Conservation (phyloP, 345 rosid genomes). For the Corchorus olitorius region DNA sequence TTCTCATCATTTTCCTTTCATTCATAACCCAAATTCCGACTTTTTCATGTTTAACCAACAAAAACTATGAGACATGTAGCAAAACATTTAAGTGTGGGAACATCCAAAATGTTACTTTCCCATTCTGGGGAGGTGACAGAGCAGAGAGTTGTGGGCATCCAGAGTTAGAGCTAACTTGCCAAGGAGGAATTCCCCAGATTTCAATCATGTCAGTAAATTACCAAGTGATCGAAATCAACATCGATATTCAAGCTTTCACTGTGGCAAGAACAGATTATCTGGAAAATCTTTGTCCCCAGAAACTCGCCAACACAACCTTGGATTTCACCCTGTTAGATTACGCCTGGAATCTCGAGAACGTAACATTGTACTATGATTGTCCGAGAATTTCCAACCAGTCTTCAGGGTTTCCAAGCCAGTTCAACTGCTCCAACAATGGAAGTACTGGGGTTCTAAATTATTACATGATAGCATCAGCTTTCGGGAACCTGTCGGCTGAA, state of each 20-base stretch:
- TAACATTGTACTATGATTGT: conserved; percentile 6
- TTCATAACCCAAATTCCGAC: background rate
- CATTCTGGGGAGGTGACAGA: conserved; percentile 14
- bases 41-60: background rate
- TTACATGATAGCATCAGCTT: conserved; percentile 12
- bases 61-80: background rate
- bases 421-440: conserved; percentile 13
- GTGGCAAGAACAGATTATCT: background rate
- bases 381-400: background rate
- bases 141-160: conserved; percentile 4
- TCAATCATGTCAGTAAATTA: background rate
- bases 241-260: background rate
- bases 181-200: background rate
- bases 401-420: conserved; percentile 15
- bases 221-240: conserved; percentile 9
- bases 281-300: background rate
- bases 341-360: conserved; percentile 6
- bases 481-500: background rate
- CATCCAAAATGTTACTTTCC: background rate
- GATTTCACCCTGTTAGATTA: background rate
- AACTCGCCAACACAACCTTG: conserved; percentile 5
- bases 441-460: background rate
- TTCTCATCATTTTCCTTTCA: background rate
- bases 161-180: background rate
- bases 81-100: conserved; percentile 4